Percentiles rank a stretch among this genome's conserved stretches.
Conservation (phyloP, 805 yeast genomes). For the Nakazawaea ernobii region DNA sequence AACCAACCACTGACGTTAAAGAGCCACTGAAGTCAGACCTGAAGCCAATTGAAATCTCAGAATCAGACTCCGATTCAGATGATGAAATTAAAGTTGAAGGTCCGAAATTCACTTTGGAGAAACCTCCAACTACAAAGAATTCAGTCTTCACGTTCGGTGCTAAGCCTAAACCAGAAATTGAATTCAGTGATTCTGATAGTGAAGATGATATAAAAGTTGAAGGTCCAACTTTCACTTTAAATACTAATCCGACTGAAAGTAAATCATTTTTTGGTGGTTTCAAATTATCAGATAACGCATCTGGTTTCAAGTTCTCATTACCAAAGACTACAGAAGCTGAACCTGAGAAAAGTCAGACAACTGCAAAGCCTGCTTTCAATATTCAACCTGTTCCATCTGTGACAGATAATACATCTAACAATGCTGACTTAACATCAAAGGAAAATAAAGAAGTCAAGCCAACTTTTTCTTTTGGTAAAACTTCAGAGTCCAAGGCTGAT, state of each 20-base stretch:
- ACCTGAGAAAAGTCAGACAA: not conserved
- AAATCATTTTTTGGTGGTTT: slow-evolving; percentile 20
- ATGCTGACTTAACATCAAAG: slow-evolving; percentile 17
- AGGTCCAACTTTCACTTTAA: slow-evolving; percentile 62
- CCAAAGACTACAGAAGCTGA: slow-evolving; percentile 8
- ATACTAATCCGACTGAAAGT: slow-evolving; percentile 29
- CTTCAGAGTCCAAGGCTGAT: slow-evolving; percentile 14
- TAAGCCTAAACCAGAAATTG: slow-evolving; percentile 25
- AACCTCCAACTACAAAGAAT: slow-evolving; percentile 42
- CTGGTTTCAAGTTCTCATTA: not conserved
- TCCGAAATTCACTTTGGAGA: slow-evolving; percentile 50
- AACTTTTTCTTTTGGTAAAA: slow-evolving; percentile 13
- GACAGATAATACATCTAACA: slow-evolving; percentile 4
- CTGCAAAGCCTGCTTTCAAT: not conserved
- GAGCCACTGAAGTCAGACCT: not conserved
- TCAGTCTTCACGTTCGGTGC: slow-evolving; percentile 45
- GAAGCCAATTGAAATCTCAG: slow-evolving; percentile 13
- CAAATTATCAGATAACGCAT: slow-evolving; percentile 15
- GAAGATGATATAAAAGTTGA: slow-evolving; percentile 63
- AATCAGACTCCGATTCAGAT: slow-evolving; percentile 30
- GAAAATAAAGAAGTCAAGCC: slow-evolving; percentile 10
- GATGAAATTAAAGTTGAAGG: slow-evolving; percentile 64
- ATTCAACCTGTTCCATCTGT: not conserved
- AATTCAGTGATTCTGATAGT: slow-evolving; percentile 39
- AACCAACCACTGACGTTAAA: not conserved